phyloP scores from a whole-genome alignment of 176 grass and related monocot genomes.

The Carex scoparia region DNA sequence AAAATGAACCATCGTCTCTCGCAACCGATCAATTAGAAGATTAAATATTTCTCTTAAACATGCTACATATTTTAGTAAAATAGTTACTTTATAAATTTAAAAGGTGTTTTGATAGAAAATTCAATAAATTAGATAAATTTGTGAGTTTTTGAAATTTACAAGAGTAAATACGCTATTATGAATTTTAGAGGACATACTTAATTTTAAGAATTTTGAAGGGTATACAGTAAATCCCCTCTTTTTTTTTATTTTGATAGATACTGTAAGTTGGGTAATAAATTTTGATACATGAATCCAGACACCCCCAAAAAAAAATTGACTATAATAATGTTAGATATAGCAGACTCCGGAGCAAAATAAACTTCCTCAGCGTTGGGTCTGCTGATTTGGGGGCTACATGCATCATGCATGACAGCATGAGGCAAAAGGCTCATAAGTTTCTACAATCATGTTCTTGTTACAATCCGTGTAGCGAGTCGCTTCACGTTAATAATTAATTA shows the following conservation, averaged over 20 bases:
- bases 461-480: neutral
- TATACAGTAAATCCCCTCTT: no score
- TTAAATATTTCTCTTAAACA: no score
- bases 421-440: neutral
- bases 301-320: neutral
- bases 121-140: no score
- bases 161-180: no score
- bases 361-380: conserved; percentile 5
- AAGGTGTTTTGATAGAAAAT: no score
- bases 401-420: conserved; percentile 21
- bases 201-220: no score
- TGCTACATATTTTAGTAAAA: no score
- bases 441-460: neutral
- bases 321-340: neutral
- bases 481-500: neutral
- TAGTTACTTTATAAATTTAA: no score
- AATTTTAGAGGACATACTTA: no score
- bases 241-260: neutral
- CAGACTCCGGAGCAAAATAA: neutral
- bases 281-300: neutral
- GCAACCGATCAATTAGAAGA: no score
- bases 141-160: no score
- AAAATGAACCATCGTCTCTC: no score
- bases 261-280: neutral
- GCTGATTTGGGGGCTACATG: conserved; percentile 13